These are phyloP conservation scores for Ceriops decandra DNA, from an alignment of 345 rosid genomes.

Conservation along the genomic window DNA sequence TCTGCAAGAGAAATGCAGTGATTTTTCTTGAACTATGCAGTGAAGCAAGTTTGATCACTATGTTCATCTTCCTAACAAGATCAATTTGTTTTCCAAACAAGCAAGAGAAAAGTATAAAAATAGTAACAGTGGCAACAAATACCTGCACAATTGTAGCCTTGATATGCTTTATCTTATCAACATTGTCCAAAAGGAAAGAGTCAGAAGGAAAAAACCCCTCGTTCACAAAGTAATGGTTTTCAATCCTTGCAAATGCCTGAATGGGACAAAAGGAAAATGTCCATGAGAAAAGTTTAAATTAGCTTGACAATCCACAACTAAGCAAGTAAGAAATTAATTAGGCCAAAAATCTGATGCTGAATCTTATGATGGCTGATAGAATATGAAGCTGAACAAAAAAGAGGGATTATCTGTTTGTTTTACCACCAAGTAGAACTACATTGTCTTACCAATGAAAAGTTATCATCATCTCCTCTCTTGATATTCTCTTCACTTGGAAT, in stretches of 20 bases:
- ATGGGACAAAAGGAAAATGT: slow-evolving; percentile 3
- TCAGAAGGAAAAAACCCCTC: slow-evolving; percentile 78
- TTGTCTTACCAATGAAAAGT: slow-evolving; percentile 70
- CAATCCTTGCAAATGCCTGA: slow-evolving; percentile 99
- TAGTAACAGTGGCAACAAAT: slow-evolving; percentile 3
- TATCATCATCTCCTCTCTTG: slow-evolving; percentile 84
- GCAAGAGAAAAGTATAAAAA: not conserved
- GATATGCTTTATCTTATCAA: slow-evolving; percentile 85
- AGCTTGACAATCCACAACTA: not conserved
- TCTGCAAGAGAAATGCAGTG: too few relatives aligned
- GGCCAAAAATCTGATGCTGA: too few relatives aligned
- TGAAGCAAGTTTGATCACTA: not conserved
- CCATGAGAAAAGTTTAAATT: not conserved
- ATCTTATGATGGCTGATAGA: not conserved
- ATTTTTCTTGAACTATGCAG: not conserved
- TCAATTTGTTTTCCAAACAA: not conserved
- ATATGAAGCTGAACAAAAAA: not conserved
- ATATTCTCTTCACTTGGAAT: slow-evolving; percentile 68
- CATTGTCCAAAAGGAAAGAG: slow-evolving; percentile 74
- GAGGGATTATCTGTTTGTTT: not conserved
- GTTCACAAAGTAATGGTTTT: slow-evolving; percentile 86
- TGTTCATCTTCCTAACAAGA: not conserved
- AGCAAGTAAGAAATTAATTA: not conserved
- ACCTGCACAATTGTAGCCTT: slow-evolving; percentile 85
- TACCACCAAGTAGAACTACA: not conserved